Evolutionary conservation across 2,329 filamentous ascomycete genomes (phyloP), one percentile per base, ranked within the genome.

Genomic region (Neobulgaria alba): DNA sequence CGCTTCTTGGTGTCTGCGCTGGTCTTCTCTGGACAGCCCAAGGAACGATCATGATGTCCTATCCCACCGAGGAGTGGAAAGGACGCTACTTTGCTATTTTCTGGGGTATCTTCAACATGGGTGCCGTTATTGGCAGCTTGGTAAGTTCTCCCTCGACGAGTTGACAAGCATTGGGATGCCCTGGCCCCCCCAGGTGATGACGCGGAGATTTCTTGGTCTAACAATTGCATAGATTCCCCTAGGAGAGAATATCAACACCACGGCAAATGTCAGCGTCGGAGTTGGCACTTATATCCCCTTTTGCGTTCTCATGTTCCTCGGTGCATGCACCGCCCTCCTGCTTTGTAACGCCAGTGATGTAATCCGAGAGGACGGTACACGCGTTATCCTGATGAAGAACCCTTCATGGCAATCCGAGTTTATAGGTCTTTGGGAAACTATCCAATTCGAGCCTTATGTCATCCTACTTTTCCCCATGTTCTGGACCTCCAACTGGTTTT

Each of bases 71-170:
- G 64, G 63, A 76, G 23, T 75, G 77, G 49, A 95, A 95, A 70
- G 89, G 89, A 33, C 79, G 81, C 45, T 95, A 88, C 62, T 94
- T 95, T 61, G 84, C 84, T 46, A 80, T 79, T 67, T 95, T 95
- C 66, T 95, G 89, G 89, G 79, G 88, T 61, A 93, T 95, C 57
- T 95, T 95, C 72, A 95, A 95, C 64, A 63, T 89, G 44, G 89
- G 89, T 53, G 88, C 80, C 55, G 88, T 95, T 46, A 86, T 95
- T 61, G 89, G 89, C 47, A 79, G 81, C 56, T 63, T 81, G 54
- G 65, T 71, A 57, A 54, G 65, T 58, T 41, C n/a, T 39, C 15
- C 17, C 30, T 39, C 35, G 33, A 16, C n/a, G n/a, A n/a, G n/a
- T n/a, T n/a, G n/a, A n/a, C n/a, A n/a, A n/a, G n/a, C n/a, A n/a